phyloP scores from a whole-genome alignment of 1,284 basidiomycete genomes.

The Retiboletus flavoniger region DNA sequence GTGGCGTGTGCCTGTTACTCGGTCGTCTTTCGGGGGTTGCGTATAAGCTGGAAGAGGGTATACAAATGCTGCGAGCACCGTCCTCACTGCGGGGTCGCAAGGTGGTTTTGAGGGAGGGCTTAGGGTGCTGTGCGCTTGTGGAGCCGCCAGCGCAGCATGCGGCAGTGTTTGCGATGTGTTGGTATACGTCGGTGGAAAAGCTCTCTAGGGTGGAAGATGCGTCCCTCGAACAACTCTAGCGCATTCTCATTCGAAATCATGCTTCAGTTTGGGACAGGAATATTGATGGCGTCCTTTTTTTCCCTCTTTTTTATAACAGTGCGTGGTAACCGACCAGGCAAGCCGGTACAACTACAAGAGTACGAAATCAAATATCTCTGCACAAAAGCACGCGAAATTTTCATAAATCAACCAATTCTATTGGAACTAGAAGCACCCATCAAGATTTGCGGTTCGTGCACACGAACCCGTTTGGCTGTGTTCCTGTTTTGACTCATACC shows the following conservation, averaged over 20 bases:
- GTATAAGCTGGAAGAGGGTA: conserved; percentile 3
- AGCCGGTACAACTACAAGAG: conserved; percentile 91
- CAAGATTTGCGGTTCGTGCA: conserved; percentile 89
- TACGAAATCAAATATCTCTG: conserved; percentile 97
- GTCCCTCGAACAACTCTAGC: neutral
- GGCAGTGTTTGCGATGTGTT: conserved; percentile 19
- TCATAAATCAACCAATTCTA: conserved; percentile 93
- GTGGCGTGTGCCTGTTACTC: conserved; percentile 42
- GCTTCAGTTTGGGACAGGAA: conserved; percentile 1
- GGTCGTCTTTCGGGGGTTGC: conserved; percentile 17
- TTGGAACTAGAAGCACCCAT: conserved; percentile 94
- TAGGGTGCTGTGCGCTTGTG: conserved; percentile 7
- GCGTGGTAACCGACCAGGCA: conserved; percentile 90
- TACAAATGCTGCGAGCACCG: neutral
- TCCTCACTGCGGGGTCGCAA: neutral
- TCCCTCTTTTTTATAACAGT: conserved; percentile 48
- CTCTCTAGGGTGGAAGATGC: conserved; percentile 1
- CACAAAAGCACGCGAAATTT: conserved; percentile 93
- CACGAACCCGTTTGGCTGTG: neutral
- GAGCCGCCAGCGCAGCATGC: conserved; percentile 12
- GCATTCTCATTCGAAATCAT: neutral
- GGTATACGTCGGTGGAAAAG: conserved; percentile 11
- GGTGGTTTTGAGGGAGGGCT: conserved; percentile 1
- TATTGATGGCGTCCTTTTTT: conserved; percentile 22
- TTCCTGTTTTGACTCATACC: conserved; percentile 20